phyloP scores from a whole-genome alignment of 2,329 filamentous ascomycete species.

The Penicillium brevicompactum region DNA sequence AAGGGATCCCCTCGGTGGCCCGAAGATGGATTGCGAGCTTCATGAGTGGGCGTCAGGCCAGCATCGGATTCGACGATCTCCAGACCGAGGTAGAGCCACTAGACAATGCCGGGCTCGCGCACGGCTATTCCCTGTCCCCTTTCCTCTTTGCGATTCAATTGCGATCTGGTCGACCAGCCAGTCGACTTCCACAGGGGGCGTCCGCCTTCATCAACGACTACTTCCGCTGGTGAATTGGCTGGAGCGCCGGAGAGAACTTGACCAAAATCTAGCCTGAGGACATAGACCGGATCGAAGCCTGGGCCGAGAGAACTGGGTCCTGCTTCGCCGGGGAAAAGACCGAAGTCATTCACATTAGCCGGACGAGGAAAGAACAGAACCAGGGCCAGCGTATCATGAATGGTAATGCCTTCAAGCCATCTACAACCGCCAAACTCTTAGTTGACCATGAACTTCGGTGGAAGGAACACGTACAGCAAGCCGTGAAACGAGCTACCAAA shows the following conservation, averaged over 20 bases:
- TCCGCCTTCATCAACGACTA: conserved; percentile 36
- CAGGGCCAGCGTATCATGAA: conserved; percentile 19
- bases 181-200: conserved; percentile 23
- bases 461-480: conserved; percentile 19
- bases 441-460: conserved; percentile 17
- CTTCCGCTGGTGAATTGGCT: conserved; percentile 21
- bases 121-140: conserved; percentile 35
- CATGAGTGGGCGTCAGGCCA: conserved; percentile 11
- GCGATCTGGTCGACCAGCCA: conserved; percentile 35
- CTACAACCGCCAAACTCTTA: conserved; percentile 24
- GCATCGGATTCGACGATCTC: conserved; percentile 19
- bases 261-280: conserved; percentile 24
- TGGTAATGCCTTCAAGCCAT: conserved; percentile 14
- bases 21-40: conserved; percentile 20
- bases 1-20: conserved; percentile 1
- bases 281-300: conserved; percentile 28
- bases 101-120: conserved; percentile 17
- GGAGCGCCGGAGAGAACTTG: conserved; percentile 23
- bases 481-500: conserved; percentile 22
- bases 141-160: conserved; percentile 44
- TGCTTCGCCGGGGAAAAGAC: conserved; percentile 33
- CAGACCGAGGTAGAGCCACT: conserved; percentile 1
- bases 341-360: conserved; percentile 32
- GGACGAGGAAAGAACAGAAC: conserved; percentile 16
- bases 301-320: conserved; percentile 28